These are phyloP conservation scores for Scutellaria baicalensis DNA, from an alignment of 257 asterid species.

Conservation along the genomic window DNA sequence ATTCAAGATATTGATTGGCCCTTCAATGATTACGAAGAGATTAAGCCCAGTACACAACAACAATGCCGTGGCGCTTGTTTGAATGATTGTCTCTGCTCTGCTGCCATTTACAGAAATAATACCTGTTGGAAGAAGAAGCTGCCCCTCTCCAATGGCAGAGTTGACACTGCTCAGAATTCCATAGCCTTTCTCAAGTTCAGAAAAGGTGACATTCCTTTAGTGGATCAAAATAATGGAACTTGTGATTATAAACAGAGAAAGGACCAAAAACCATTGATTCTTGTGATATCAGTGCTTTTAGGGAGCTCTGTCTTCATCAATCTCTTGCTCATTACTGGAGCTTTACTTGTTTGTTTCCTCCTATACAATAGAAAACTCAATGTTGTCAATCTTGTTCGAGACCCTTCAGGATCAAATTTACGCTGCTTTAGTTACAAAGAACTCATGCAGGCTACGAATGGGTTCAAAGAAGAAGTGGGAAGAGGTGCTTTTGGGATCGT, in stretches of 20 bases:
- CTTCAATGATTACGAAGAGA: constrained; percentile 15
- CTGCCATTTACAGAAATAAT: constrained; percentile 20
- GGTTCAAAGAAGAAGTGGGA: constrained; percentile 42
- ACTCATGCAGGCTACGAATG: constrained; percentile 32
- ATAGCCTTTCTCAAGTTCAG: constrained; percentile 44
- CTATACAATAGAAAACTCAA: constrained; percentile 5
- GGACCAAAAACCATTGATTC: constrained; percentile 14
- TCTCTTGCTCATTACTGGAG: constrained; percentile 14
- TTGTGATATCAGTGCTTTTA: constrained; percentile 34
- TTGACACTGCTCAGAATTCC: neutral
- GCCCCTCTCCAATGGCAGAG: constrained; percentile 58
- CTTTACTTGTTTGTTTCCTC: constrained; percentile 19
- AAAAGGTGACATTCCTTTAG: constrained; percentile 13
- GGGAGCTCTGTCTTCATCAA: constrained; percentile 48
- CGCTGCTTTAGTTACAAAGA: constrained; percentile 33
- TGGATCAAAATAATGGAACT: neutral
- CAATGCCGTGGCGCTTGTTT: constrained; percentile 36
- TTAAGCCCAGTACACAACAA: constrained; percentile 11
- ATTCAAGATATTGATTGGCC: constrained; percentile 42
- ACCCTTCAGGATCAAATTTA: constrained; percentile 8
- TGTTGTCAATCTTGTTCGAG: neutral
- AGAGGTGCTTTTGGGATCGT: constrained; percentile 62
- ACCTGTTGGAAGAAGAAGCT: constrained; percentile 72
- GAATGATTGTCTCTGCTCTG: constrained; percentile 54
- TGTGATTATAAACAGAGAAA: neutral